Evolutionary conservation across 495 filamentous ascomycete genomes (phyloP), one percentile per base, ranked within the genome.

Genomic region (Penicillium verhagenii): DNA sequence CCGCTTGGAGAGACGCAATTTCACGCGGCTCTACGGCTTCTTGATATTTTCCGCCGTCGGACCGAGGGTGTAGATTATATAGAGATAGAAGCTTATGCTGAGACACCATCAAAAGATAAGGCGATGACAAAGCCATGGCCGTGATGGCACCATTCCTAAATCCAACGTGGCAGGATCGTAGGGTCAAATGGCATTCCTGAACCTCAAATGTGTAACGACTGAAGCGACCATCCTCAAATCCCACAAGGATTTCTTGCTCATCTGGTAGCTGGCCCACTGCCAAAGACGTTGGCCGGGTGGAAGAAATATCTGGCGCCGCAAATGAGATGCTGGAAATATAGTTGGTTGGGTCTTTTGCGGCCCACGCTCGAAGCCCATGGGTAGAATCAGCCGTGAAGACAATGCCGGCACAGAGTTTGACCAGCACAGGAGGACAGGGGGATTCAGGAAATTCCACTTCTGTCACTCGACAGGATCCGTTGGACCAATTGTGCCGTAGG

Each of bases 401-500:
- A 37, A 94, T 70, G 0, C 88, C 87, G 50, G 89, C 84, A 54
- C 86, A 81, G 39, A 95, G 76, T 56, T 85, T 84, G 25, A 88
- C 87, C 10, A 96, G 73, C 47, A 87, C 50, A n/a, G 80, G 81
- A 49, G 83, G 80, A 48, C 72, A 63, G 6, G 76, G 71, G 9
- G 81, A 72, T 50, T 80, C 72, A 19, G 83, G 78, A 26, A 96
- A 80, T 54, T 81, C 74, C 20, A 96, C 79, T 69, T 96, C 88
- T 24, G 85, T 86, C 2, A 96, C 82, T 40, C 82, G 84, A 55
- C 92, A 96, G 57, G 82, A 85, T 21, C 94, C 94, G 56, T 80
- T 84, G 16, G 86, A 82, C 94, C 94, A 98, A 68, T 97, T 97
- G 64, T 97, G 88, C 47, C 89, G 82, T 29, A 97, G 78, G 61